Evolutionary conservation across 257 asterid genomes (phyloP).

Genomic region (Solanum bulbocastanum): DNA sequence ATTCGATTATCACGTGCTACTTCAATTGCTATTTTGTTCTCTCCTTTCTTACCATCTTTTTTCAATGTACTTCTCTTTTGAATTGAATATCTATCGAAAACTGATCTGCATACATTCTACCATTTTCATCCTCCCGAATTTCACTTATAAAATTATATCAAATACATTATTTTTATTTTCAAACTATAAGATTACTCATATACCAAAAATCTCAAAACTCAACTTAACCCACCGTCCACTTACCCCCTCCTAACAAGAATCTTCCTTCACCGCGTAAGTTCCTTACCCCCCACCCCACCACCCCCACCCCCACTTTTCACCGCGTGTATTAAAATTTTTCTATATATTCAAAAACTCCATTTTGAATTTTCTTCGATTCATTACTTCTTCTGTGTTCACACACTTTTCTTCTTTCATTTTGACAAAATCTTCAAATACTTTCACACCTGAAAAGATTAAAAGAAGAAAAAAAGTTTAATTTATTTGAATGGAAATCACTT

Average conservation of each 20-base stretch:
- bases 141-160: too few relatives aligned
- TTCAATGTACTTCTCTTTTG: too few relatives aligned
- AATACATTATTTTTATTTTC: too few relatives aligned
- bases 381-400: conserved; percentile 1
- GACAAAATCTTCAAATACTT: neutral
- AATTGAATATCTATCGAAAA: too few relatives aligned
- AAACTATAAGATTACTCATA: too few relatives aligned
- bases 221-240: neutral
- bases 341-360: neutral
- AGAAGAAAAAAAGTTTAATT: neutral
- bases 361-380: neutral
- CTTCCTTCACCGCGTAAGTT: neutral
- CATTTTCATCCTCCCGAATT: too few relatives aligned
- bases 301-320: neutral
- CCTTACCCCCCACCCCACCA: neutral
- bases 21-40: too few relatives aligned
- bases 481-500: conserved; percentile 33
- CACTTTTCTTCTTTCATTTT: neutral
- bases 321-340: conserved; percentile 2
- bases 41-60: too few relatives aligned
- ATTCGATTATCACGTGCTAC: too few relatives aligned
- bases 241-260: neutral
- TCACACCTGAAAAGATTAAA: neutral
- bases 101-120: too few relatives aligned
- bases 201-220: neutral